phyloP scores from a whole-genome alignment of 2,329 filamentous ascomycete species.

The Sclerotinia glacialis region DNA sequence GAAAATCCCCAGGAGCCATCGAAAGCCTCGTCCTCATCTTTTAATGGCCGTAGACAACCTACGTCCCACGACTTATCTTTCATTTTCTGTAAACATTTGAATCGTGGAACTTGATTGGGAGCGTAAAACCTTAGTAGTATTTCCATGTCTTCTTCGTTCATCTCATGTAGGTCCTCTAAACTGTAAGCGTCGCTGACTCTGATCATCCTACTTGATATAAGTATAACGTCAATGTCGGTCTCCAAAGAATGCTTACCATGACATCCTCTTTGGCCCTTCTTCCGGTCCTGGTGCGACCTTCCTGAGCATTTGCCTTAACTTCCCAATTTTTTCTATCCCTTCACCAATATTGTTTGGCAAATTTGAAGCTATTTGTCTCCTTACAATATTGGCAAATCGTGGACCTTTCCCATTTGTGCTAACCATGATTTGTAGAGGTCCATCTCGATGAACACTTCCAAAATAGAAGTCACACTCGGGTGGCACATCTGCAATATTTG shows the following conservation, averaged over 20 bases:
- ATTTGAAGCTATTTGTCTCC: slow-evolving; percentile 72
- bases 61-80: slow-evolving; percentile 50
- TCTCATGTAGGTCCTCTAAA: slow-evolving; percentile 77
- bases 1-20: slow-evolving; percentile 40
- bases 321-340: slow-evolving; percentile 81
- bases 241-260: slow-evolving; percentile 59
- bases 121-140: slow-evolving; percentile 74
- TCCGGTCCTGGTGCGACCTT: slow-evolving; percentile 68
- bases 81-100: slow-evolving; percentile 56
- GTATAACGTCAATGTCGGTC: slow-evolving; percentile 26
- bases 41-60: slow-evolving; percentile 54
- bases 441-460: slow-evolving; percentile 90
- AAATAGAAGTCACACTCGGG: slow-evolving; percentile 99
- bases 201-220: slow-evolving; percentile 68
- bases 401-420: slow-evolving; percentile 97
- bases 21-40: slow-evolving; percentile 39
- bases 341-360: slow-evolving; percentile 78
- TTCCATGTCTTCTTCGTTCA: slow-evolving; percentile 83
- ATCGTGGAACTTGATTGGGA: slow-evolving; percentile 51
- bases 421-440: slow-evolving; percentile 96
- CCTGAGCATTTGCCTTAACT: slow-evolving; percentile 74
- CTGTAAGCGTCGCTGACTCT: slow-evolving; percentile 84
- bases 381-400: slow-evolving; percentile 80
- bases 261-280: slow-evolving; percentile 84
- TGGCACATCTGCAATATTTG: slow-evolving; percentile 96